A percentile compares a stretch with the other conserved stretches of the same genome.
Evolutionary conservation across 2,329 filamentous ascomycete genomes (phyloP).

Genomic region (Monilinia fructicola): DNA sequence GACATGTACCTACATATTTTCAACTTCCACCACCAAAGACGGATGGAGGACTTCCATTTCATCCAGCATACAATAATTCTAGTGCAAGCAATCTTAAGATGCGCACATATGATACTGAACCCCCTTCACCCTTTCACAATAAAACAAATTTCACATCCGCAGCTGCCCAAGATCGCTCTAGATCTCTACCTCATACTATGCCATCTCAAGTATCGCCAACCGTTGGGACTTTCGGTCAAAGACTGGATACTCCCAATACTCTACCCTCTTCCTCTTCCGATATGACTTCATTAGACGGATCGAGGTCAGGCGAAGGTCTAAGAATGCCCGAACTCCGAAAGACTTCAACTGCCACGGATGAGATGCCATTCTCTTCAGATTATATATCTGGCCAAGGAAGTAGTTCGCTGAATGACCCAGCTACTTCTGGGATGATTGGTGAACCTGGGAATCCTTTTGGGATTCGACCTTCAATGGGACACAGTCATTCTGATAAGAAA

Average conservation of each 20-base stretch:
- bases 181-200: slow-evolving; percentile 27
- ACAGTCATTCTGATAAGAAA: slow-evolving; percentile 18
- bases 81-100: slow-evolving; percentile 23
- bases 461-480: slow-evolving; percentile 24
- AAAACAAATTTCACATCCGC: slow-evolving; percentile 26
- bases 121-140: slow-evolving; percentile 25
- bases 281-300: slow-evolving; percentile 26
- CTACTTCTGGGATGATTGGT: background rate
- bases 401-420: slow-evolving; percentile 23
- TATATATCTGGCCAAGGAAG: slow-evolving; percentile 1
- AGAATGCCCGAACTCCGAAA: slow-evolving; percentile 17
- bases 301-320: slow-evolving; percentile 22
- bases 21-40: slow-evolving; percentile 41
- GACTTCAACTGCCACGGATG: slow-evolving; percentile 13
- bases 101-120: slow-evolving; percentile 23
- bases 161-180: slow-evolving; percentile 24
- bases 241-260: slow-evolving; percentile 27
- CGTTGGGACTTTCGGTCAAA: slow-evolving; percentile 17
- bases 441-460: slow-evolving; percentile 27
- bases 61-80: slow-evolving; percentile 27
- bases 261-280: slow-evolving; percentile 30
- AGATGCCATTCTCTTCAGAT: slow-evolving; percentile 28
- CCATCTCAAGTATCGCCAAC: slow-evolving; percentile 32
- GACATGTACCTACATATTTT: slow-evolving; percentile 43
- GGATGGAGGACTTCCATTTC: slow-evolving; percentile 30